Evolutionary conservation across 2,329 filamentous ascomycete genomes (phyloP).

Genomic region (Ceratocystis diversiconidia): DNA sequence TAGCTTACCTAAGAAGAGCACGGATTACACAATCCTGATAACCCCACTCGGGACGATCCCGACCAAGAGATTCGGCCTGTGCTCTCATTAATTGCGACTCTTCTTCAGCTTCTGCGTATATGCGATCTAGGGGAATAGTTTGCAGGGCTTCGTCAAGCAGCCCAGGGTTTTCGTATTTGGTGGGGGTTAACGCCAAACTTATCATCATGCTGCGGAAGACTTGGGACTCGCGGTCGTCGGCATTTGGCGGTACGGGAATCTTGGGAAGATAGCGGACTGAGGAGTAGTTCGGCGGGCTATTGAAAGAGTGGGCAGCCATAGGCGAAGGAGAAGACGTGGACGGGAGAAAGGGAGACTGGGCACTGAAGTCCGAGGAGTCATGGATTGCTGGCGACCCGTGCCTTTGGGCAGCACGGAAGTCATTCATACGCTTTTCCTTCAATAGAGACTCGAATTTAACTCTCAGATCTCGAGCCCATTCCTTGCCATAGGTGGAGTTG

Average conservation of each 20-base stretch:
- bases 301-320: conserved; percentile 27
- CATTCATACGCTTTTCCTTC: conserved; percentile 74
- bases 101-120: conserved; percentile 89
- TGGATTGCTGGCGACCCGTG: conserved; percentile 40
- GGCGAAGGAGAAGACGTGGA: conserved; percentile 32
- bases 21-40: conserved; percentile 95
- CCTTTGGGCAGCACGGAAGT: conserved; percentile 42
- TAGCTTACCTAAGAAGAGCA: conserved; percentile 58
- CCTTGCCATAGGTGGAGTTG: conserved; percentile 45
- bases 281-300: conserved; percentile 35
- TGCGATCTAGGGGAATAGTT: conserved; percentile 72
- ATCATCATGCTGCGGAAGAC: conserved; percentile 73
- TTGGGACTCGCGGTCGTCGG: conserved; percentile 49
- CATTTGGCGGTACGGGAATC: conserved; percentile 57
- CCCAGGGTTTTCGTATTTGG: conserved; percentile 92
- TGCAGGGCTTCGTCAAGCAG: conserved; percentile 82
- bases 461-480: conserved; percentile 65
- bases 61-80: conserved; percentile 74
- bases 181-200: conserved; percentile 73
- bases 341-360: conserved; percentile 30
- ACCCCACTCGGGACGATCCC: conserved; percentile 78
- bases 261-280: conserved; percentile 37
- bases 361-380: conserved; percentile 21
- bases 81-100: conserved; percentile 78
- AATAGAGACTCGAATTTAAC: conserved; percentile 77